These are phyloP conservation scores for Suillus cothurnatus DNA, from an alignment of 768 basidiomycete species.

Conservation along the genomic window DNA sequence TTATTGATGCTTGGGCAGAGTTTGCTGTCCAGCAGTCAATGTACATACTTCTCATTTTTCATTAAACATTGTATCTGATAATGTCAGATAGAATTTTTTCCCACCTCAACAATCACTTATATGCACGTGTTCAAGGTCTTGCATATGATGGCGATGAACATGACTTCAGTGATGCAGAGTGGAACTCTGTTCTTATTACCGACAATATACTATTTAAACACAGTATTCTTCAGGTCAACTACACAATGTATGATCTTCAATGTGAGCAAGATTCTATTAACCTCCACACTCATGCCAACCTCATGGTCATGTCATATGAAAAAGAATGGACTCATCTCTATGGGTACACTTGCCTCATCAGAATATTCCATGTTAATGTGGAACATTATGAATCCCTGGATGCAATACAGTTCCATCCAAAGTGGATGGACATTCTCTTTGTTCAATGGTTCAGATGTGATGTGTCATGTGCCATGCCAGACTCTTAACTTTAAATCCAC, in stretches of 20 bases:
- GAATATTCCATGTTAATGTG: slow-evolving; percentile 21
- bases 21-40: slow-evolving; percentile 23
- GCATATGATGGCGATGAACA: slow-evolving; percentile 17
- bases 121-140: neutral
- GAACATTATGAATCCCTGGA: no score
- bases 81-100: slow-evolving; percentile 31
- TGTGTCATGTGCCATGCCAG: no score
- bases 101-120: slow-evolving; percentile 6
- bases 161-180: slow-evolving; percentile 26
- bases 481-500: no score
- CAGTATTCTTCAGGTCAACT: slow-evolving; percentile 32
- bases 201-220: slow-evolving; percentile 36
- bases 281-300: slow-evolving; percentile 11
- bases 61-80: neutral
- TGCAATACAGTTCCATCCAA: no score
- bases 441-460: slow-evolving; percentile 44
- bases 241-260: slow-evolving; percentile 33
- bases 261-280: slow-evolving; percentile 30
- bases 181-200: slow-evolving; percentile 22
- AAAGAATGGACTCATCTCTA: slow-evolving; percentile 31
- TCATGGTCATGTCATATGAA: slow-evolving; percentile 11
- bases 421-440: slow-evolving; percentile 41
- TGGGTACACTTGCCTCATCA: slow-evolving; percentile 39
- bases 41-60: slow-evolving; percentile 2
- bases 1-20: slow-evolving; percentile 12